A percentile compares a stretch with the other conserved stretches of the same genome.
Conservation (phyloP, 208 protist genomes). For the Sergeia podlipaevii region DNA sequence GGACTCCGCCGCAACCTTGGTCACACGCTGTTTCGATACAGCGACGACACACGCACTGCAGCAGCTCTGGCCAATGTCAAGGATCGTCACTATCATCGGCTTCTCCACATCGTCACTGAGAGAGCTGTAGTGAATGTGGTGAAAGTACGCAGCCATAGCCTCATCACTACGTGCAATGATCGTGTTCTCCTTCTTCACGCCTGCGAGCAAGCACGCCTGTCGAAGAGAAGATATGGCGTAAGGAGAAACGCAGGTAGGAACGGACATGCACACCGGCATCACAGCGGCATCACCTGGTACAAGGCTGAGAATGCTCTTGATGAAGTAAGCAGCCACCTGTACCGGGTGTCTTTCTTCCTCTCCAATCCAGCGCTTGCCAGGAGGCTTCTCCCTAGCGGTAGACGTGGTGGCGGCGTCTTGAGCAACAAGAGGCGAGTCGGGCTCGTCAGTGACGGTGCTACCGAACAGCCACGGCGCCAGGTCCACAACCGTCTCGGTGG, state of each 20-base stretch:
- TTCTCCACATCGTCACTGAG: slow-evolving; percentile 12
- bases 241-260: slow-evolving; percentile 10
- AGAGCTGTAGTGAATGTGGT: slow-evolving; percentile 49
- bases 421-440: slow-evolving; percentile 1
- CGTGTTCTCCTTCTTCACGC: slow-evolving; percentile 37
- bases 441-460: slow-evolving; percentile 6
- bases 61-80: slow-evolving; percentile 61
- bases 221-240: slow-evolving; percentile 31
- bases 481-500: slow-evolving; percentile 46
- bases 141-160: slow-evolving; percentile 53
- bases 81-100: slow-evolving; percentile 36
- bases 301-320: slow-evolving; percentile 51
- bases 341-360: slow-evolving; percentile 22
- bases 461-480: slow-evolving; percentile 48
- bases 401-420: slow-evolving; percentile 13
- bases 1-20: slow-evolving; percentile 30
- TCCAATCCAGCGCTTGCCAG: slow-evolving; percentile 6
- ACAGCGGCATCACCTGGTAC: slow-evolving; percentile 16
- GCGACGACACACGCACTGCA: slow-evolving; percentile 26
- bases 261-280: slow-evolving; percentile 15
- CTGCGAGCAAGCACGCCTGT: slow-evolving; percentile 47
- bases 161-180: slow-evolving; percentile 44
- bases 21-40: slow-evolving; percentile 22
- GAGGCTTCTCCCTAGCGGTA: slow-evolving; percentile 13
- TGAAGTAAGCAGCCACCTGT: slow-evolving; percentile 52